Base-by-base conservation (phyloP, 495 filamentous ascomycete genomes). In the Tricharina praecox region DNA sequence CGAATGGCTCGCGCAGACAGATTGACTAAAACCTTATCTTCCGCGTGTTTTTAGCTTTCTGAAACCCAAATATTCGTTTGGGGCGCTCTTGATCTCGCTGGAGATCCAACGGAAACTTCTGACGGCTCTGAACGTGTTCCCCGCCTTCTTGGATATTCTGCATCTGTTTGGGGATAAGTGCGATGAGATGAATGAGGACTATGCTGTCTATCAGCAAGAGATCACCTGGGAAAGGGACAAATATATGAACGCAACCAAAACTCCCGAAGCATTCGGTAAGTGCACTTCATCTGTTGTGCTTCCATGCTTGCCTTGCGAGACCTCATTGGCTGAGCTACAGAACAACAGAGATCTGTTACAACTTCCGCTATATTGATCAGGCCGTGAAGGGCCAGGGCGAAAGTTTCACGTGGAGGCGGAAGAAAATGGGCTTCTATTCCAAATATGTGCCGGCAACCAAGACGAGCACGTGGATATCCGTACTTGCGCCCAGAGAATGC, bases 351-450 rank as follows among this genome's bases (percentile, higher is more conserved):
- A 25, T 43, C 3, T 26, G 19, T 11, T 26, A 43, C 11, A 43
- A 43, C 18, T 43, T 11, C 13, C 24, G 18, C 24, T 43, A 43
- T 18, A 11, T 26, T 25, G 20, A 3, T 5, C 4, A 18, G 19
- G n/a, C n/a, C n/a, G n/a, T n/a, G n/a, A n/a, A n/a, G n/a, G n/a
- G n/a, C n/a, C n/a, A n/a, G n/a, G n/a, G n/a, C n/a, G n/a, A n/a
- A n/a, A n/a, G n/a, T n/a, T n/a, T n/a, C n/a, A n/a, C n/a, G n/a
- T n/a, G n/a, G n/a, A n/a, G n/a, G n/a, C n/a, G n/a, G n/a, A n/a
- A 44, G 23, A 50, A 54, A 24, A 54, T 54, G 28, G 52, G 52
- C 4, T 3, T 54, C 18, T 52, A 54, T 43, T 49, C 52, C 1
- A 43, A 48, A 48, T 44, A 51, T 34, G 15, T 39, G 11, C 33